Evolutionary conservation across 352 stramenopile genomes (phyloP).

Genomic region (Blastocystis sp.): DNA sequence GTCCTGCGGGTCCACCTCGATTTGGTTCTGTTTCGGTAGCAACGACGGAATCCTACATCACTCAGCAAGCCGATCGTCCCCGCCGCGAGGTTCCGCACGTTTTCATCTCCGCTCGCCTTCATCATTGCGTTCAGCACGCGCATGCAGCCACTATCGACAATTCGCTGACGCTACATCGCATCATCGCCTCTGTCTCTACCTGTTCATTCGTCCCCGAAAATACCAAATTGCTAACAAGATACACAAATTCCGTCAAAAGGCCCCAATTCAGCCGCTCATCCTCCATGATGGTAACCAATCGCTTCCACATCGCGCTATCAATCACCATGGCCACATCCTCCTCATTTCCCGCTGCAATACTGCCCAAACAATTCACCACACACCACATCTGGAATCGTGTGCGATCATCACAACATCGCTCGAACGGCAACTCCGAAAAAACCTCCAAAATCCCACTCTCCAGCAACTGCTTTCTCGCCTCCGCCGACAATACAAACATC

Average conservation of each 20-base stretch:
- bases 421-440: background rate
- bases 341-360: background rate
- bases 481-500: background rate
- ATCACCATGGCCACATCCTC: background rate
- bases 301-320: background rate
- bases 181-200: background rate
- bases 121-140: conserved; percentile 28
- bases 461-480: background rate
- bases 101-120: background rate
- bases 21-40: background rate
- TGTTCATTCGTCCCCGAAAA: background rate
- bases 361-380: background rate
- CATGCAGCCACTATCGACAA: background rate
- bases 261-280: background rate
- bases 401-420: background rate
- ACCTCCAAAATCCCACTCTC: background rate
- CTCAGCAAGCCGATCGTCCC: background rate
- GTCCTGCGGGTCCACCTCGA: background rate
- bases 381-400: background rate
- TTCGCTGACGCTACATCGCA: background rate
- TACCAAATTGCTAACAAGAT: conserved; percentile 31
- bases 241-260: conserved; percentile 17
- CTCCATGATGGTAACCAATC: background rate
- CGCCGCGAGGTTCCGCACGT: background rate
- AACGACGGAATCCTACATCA: background rate